phyloP scores from a whole-genome alignment of 2,329 filamentous ascomycete species.

The Venturiaceae sp. region DNA sequence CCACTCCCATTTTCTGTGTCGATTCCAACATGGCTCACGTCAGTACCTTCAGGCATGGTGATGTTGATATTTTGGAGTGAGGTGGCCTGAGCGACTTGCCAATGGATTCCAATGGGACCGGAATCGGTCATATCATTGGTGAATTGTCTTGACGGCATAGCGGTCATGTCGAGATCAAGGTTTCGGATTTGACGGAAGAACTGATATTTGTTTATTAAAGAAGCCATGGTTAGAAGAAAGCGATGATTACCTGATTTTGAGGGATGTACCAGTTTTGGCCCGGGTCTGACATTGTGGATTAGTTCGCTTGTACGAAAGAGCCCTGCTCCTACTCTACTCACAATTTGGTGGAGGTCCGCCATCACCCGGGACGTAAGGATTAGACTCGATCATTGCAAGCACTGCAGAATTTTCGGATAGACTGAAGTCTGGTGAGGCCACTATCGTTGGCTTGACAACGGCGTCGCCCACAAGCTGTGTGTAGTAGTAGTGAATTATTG shows the following conservation, averaged over 20 bases:
- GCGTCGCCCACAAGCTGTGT: background rate
- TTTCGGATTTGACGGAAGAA: constrained; percentile 79
- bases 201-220: constrained; percentile 60
- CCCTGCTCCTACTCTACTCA: too few relatives aligned
- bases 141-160: too few relatives aligned
- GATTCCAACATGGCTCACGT: constrained; percentile 60
- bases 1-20: constrained; percentile 74
- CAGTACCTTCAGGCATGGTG: constrained; percentile 59
- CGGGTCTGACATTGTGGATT: too few relatives aligned
- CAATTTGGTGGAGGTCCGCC: too few relatives aligned
- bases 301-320: background rate
- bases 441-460: background rate
- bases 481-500: background rate
- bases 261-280: too few relatives aligned
- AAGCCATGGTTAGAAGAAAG: too few relatives aligned
- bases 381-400: background rate
- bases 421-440: background rate
- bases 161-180: constrained; percentile 67
- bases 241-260: too few relatives aligned
- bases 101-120: constrained; percentile 59
- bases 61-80: constrained; percentile 74
- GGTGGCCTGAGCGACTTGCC: constrained; percentile 78
- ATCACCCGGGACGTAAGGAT: background rate
- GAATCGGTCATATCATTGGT: too few relatives aligned
- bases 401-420: too few relatives aligned